phyloP scores from a whole-genome alignment of 352 stramenopile species.

The Albugo candida region DNA sequence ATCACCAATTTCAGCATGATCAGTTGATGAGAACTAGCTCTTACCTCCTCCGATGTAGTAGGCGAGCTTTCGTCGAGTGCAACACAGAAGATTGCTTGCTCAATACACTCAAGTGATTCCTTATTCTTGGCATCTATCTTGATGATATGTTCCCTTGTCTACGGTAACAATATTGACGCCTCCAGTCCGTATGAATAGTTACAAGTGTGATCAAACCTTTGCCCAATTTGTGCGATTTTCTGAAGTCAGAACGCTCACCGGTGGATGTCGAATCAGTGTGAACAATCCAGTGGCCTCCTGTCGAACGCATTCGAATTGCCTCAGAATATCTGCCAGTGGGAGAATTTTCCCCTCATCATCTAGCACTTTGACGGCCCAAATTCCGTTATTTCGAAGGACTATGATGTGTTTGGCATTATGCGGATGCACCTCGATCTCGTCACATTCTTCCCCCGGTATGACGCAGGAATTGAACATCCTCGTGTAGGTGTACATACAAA shows the following conservation, averaged over 20 bases:
- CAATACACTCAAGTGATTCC: conserved; percentile 82
- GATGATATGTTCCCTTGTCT: conserved; percentile 63
- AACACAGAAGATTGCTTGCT: conserved; percentile 86
- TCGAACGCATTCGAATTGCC: conserved; percentile 70
- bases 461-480: conserved; percentile 94
- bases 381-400: conserved; percentile 82
- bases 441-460: conserved; percentile 80
- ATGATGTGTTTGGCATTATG: conserved; percentile 84
- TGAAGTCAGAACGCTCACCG: conserved; percentile 87
- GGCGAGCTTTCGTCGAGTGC: conserved; percentile 80
- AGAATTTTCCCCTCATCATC: conserved; percentile 51
- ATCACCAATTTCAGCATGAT: not conserved
- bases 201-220: conserved; percentile 31
- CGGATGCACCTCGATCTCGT: conserved; percentile 77
- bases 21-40: not conserved
- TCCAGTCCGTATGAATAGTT: not conserved
- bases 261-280: conserved; percentile 67
- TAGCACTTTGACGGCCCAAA: conserved; percentile 67
- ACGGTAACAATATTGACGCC: conserved; percentile 14
- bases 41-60: conserved; percentile 53
- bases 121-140: conserved; percentile 75
- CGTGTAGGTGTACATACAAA: conserved; percentile 90
- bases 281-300: conserved; percentile 74
- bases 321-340: conserved; percentile 51
- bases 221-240: conserved; percentile 91